Base-by-base conservation (phyloP, 805 yeast species). In the Hanseniaspora lachancei region DNA sequence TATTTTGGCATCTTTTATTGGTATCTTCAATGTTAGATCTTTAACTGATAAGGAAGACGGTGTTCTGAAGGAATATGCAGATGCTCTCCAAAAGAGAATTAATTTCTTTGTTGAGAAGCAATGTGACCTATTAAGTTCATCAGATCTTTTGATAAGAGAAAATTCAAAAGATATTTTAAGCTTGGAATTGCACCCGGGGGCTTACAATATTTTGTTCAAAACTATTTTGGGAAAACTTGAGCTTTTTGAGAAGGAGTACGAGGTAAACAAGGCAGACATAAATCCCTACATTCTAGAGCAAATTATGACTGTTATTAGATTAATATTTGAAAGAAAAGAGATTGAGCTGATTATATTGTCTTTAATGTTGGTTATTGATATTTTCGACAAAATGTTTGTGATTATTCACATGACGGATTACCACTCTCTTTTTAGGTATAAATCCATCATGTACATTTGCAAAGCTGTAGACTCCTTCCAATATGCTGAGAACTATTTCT, bases 121-220 rank as follows among this genome's bases (percentile, higher is more conserved):
- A 57, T 70, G 80, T 50, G 65, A 66, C 5, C 68, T 79, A 63
- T 66, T 81, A 40, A 71, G 75, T 12, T 74, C 79, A 13, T 71
- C 70, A 27, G 78, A 74, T 62, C 69, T 77, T 57, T 74, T 78
- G 5, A 74, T 81, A 0, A 73, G 95, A 58, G 93, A 86, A 47
- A 78, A 80, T 43, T 77, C 86, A 2, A 79, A 82, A 58, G 95
- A 86, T 60, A 80, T 86, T 2, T 66, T 88, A 46, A 79, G 84
- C 15, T 69, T 75, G 34, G 89, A 84, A 57, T 67, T 82, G 47
- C 82, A 84, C 68, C 79, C 88, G 13, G 71, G 72, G 27, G 74
- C 80, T 15, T 76, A 76, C 63, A 74, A 73, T 54, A 62, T 73
- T 58, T 70, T 82, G 21, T 72, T 81, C 49, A 65, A 69, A 7